Evolutionary conservation across 1,284 basidiomycete genomes (phyloP), one percentile per base, ranked within the genome.

Genomic region (Papiliotrema terrestris): DNA sequence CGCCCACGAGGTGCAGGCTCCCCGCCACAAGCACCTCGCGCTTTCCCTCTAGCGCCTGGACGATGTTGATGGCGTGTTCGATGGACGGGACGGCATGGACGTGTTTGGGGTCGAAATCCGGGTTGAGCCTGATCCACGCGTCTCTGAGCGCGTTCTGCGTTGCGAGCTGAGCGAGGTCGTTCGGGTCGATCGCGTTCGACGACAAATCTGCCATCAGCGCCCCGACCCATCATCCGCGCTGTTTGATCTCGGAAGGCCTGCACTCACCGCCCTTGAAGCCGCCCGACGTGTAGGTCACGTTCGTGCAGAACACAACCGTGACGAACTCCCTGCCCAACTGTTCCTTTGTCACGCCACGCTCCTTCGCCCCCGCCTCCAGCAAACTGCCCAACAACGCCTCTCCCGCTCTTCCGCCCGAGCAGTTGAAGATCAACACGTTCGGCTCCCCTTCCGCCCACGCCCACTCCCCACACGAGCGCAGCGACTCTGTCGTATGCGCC

Each of bases 1-100:
- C 96, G 22, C 96, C 96, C 6, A 98, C 87, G 15, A 99, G 82
- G 77, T 96, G 94, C 63, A 99, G 75, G 75, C 93, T 97, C 3
- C 96, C 96, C 1, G 90, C 83, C 1, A 96, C 92, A 23, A 98
- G 80, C 15, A 93, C 85, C 58, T 88, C 80, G n/a, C 69, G 62
- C 17, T 76, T 67, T 17, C 65, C 63, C 29, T 32, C 29, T 2
- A 66, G 49, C 8, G 39, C 57, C 13, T 83, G 78, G 9, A 89
- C 82, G 44, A 85, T 68, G 42, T 81, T 78, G 15, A 95, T 80
- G 1, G 93, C 90, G 67, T 97, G 87, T 73, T 98, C 87, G 57
- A 99, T 88, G 13, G 91, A 92, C 0, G 88, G 86, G 11, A 94
- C 77, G 43, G 94, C 87, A 67, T 92, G 86, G 22, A 92, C 82